Evolutionary conservation across 192 early-diverging fungal species (phyloP), one percentile per base, ranked within the genome.

Genomic region (Linnemannia zychae): DNA sequence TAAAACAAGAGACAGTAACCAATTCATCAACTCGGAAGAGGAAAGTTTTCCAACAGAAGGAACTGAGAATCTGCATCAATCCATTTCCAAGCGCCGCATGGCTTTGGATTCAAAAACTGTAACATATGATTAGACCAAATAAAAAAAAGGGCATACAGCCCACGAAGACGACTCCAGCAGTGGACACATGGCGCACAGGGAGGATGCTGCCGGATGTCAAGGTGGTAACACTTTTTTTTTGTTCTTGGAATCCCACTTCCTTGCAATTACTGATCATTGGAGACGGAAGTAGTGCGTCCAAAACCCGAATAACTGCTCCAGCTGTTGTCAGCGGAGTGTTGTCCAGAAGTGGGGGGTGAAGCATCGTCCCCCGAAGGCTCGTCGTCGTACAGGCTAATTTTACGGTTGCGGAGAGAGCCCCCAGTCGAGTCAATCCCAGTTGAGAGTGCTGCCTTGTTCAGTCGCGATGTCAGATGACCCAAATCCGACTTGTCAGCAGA

Each of bases 331-430:
- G 67, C 40, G 1, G 63, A 33, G 37, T 76, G 74, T 18, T 44
- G 53, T 67, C 36, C 9, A 13, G 46, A 16, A 6, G 63, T 57
- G 13, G 44, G 7, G 0, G 69, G n/a, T 24, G 69, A 70, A 15
- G 69, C 5, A 47, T 34, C 4, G 18, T 67, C 49, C 7, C 69
- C 78, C 13, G 15, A 44, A 33, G 46, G n/a, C 28, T 74, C 74
- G 36, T 79, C 77, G 2, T 85, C 83, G 38, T 85, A 85, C 4
- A 85, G 65, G 2, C 68, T 76, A 7, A 85, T 85, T 40, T 85
- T 85, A 17, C 83, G 67, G n/a, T 79, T 67, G 20, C 83, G 77
- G 37, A 79, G 48, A 9, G 68, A 57, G 33, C 11, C 36, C 20
- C 12, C 66, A 17, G 67, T 7, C 33, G 31, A 22, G 20, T 34